These are phyloP conservation scores for Colletotrichum cordylinicola DNA, from an alignment of 2,329 filamentous ascomycete genomes.

Conservation along the genomic window DNA sequence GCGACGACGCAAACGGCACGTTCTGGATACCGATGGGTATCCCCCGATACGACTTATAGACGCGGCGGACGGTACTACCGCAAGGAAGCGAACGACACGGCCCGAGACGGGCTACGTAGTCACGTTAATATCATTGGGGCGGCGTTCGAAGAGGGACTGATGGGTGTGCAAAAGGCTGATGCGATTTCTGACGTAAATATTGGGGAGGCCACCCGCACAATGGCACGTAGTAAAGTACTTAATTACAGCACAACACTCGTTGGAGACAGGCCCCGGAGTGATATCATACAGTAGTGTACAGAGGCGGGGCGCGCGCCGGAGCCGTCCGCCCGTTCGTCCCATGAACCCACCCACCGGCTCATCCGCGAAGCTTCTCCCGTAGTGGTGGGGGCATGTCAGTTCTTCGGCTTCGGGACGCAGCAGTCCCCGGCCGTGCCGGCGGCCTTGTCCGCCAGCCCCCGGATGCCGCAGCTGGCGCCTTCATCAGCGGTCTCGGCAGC, in stretches of 20 bases:
- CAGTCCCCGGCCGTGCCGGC: conserved; percentile 56
- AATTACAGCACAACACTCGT: conserved; percentile 9
- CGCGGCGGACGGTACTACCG: not conserved
- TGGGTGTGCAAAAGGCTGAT: conserved; percentile 5
- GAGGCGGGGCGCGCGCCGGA: not conserved
- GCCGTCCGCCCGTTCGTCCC: not conserved
- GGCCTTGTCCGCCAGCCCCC: conserved; percentile 52
- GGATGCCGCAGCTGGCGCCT: conserved; percentile 39
- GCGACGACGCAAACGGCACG: not conserved
- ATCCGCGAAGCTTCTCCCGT: not conserved
- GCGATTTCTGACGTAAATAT: conserved; percentile 20
- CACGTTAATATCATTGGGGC: conserved; percentile 22
- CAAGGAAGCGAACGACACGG: conserved; percentile 12
- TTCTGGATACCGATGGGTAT: not conserved
- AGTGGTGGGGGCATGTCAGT: conserved; percentile 23
- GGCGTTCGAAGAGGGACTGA: conserved; percentile 21
- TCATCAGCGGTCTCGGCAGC: conserved; percentile 19
- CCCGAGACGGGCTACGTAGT: not conserved
- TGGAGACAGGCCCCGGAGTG: not conserved
- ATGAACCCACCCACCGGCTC: not conserved
- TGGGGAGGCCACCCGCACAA: conserved; percentile 6
- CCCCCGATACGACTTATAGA: conserved; percentile 15
- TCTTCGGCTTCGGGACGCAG: conserved; percentile 54
- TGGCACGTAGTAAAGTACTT: conserved; percentile 22
- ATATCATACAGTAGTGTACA: not conserved